A percentile compares a stretch with the other conserved stretches of the same genome.
These are phyloP conservation scores for Aspergillus carlsbadensis DNA, from an alignment of 495 filamentous ascomycete genomes.

Conservation along the genomic window DNA sequence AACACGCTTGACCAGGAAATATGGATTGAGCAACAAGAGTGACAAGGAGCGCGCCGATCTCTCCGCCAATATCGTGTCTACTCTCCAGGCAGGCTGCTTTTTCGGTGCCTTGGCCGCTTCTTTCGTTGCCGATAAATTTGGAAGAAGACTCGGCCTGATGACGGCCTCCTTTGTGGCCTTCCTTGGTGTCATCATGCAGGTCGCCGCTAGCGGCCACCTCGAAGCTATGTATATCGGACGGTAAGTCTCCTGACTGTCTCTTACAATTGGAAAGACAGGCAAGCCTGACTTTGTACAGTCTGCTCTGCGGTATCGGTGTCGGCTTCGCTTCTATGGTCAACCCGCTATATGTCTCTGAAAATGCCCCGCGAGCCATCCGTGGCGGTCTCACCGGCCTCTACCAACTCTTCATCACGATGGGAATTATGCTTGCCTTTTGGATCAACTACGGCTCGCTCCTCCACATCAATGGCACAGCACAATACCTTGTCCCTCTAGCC, in stretches of 20 bases:
- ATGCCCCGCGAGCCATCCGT: constrained; percentile 38
- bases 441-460: constrained; percentile 53
- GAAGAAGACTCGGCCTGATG: constrained; percentile 53
- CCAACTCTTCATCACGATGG: constrained; percentile 33
- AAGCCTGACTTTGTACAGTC: constrained; percentile 24
- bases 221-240: constrained; percentile 63
- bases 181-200: constrained; percentile 61
- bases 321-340: constrained; percentile 48
- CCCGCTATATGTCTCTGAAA: constrained; percentile 51
- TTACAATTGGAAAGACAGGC: background rate
- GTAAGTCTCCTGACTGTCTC: constrained; percentile 26
- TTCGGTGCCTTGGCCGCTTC: constrained; percentile 60
- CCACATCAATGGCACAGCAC: constrained; percentile 39
- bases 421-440: constrained; percentile 44
- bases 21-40: constrained; percentile 54
- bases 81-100: constrained; percentile 69
- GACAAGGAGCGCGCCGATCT: constrained; percentile 43
- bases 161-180: constrained; percentile 42
- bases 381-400: constrained; percentile 46
- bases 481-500: constrained; percentile 55
- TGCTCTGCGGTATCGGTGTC: constrained; percentile 60
- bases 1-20: constrained; percentile 35
- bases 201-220: constrained; percentile 54
- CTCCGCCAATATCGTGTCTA: constrained; percentile 55
- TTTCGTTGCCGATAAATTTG: constrained; percentile 55